Conservation (phyloP, 192 early-diverging fungal genomes). For the Backusella tarrabulga region DNA sequence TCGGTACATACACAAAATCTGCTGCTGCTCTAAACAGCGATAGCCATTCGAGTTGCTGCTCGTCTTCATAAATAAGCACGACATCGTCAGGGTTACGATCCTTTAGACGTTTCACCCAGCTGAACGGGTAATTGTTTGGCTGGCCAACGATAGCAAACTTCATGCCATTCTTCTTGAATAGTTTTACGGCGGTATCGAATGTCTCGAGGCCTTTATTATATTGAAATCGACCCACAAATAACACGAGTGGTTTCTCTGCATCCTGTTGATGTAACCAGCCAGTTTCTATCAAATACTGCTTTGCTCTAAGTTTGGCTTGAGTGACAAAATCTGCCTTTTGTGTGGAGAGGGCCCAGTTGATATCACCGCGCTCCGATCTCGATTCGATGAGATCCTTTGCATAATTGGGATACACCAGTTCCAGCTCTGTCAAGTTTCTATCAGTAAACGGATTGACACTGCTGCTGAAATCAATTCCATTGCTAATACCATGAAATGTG, state of each 20-base stretch:
- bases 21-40: constrained; percentile 50
- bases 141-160: constrained; percentile 57
- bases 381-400: constrained; percentile 8
- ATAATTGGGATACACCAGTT: constrained; percentile 41
- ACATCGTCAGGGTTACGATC: constrained; percentile 39
- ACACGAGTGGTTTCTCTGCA: constrained; percentile 37
- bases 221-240: constrained; percentile 57
- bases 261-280: constrained; percentile 38
- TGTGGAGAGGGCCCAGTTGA: background rate
- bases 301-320: constrained; percentile 46
- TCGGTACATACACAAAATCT: constrained; percentile 53
- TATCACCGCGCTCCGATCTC: background rate
- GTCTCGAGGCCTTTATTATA: constrained; percentile 56
- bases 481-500: constrained; percentile 52
- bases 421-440: constrained; percentile 24
- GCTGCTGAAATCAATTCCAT: constrained; percentile 48
- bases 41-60: constrained; percentile 47
- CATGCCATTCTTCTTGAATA: constrained; percentile 38
- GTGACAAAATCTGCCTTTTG: constrained; percentile 7
- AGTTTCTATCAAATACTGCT: constrained; percentile 42
- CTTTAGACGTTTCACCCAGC: constrained; percentile 35
- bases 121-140: constrained; percentile 48
- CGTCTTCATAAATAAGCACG: constrained; percentile 33
- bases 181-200: constrained; percentile 35
- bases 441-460: constrained; percentile 48